Evolutionary conservation across 352 stramenopile genomes (phyloP).

Genomic region (Bremia lactucae): DNA sequence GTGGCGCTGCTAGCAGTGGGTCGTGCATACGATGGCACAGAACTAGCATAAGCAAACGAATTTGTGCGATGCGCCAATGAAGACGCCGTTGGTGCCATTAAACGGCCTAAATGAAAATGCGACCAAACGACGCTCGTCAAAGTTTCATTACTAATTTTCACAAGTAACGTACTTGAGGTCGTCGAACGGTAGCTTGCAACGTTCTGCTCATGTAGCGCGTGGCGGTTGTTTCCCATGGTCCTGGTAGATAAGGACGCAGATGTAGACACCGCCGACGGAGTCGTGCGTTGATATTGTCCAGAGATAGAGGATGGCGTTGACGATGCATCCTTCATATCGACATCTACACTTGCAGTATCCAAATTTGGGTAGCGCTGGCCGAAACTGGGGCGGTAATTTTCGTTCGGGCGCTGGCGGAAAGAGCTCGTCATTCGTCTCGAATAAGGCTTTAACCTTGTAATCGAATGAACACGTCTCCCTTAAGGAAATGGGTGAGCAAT

Average conservation of each 20-base stretch:
- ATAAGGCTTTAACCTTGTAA: no score
- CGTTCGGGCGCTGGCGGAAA: constrained; percentile 20
- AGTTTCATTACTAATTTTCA: background rate
- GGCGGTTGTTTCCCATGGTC: constrained; percentile 4
- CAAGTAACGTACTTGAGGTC: constrained; percentile 12
- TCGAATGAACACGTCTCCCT: no score
- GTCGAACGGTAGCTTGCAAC: constrained; percentile 7
- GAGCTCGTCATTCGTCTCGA: no score
- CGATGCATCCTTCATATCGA: constrained; percentile 29
- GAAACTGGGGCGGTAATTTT: constrained; percentile 27
- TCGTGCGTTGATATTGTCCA: constrained; percentile 6
- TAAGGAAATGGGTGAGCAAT: no score
- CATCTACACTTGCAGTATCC: constrained; percentile 6
- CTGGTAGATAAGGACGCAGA: constrained; percentile 1
- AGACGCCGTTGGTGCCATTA: constrained; percentile 20
- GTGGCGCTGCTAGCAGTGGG: constrained; percentile 20
- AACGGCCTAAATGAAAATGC: constrained; percentile 9
- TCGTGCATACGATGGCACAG: constrained; percentile 18
- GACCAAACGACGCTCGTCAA: constrained; percentile 2
- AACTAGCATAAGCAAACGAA: constrained; percentile 2
- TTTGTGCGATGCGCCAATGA: constrained; percentile 17
- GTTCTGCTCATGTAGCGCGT: constrained; percentile 9
- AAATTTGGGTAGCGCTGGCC: constrained; percentile 2
- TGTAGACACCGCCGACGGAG: constrained; percentile 3
- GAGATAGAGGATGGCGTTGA: constrained; percentile 2